phyloP scores from a whole-genome alignment of 371 early-diverging fungal species.

The Saksenaea vasiformis region DNA sequence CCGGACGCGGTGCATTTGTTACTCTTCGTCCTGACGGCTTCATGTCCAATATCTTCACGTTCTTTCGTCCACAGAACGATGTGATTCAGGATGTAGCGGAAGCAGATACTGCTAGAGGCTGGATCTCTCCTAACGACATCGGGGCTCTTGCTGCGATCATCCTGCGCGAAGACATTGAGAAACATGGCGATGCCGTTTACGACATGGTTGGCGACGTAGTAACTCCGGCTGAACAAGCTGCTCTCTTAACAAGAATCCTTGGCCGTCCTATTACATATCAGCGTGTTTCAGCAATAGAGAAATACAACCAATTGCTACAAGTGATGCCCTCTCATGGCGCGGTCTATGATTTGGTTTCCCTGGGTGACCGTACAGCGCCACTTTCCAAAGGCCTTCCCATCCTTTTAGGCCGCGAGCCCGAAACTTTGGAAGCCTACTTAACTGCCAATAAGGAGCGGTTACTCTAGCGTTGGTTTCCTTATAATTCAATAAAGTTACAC shows the following conservation, averaged over 20 bases:
- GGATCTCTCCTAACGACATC: slow-evolving; percentile 21
- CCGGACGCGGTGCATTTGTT: slow-evolving; percentile 21
- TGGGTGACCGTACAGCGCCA: background rate
- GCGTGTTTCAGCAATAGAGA: background rate
- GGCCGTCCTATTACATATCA: slow-evolving; percentile 2
- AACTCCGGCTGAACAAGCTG: background rate
- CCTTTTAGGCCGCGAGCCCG: background rate
- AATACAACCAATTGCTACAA: background rate
- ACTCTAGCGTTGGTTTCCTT: no score
- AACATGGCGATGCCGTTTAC: slow-evolving; percentile 19
- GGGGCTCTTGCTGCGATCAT: slow-evolving; percentile 13
- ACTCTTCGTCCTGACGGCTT: slow-evolving; percentile 37
- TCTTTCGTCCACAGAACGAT: background rate
- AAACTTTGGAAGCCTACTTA: slow-evolving; percentile 9
- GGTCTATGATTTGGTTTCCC: background rate
- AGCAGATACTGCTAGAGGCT: slow-evolving; percentile 3
- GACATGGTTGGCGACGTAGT: slow-evolving; percentile 13
- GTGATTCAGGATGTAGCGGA: slow-evolving; percentile 5
- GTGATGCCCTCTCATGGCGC: background rate
- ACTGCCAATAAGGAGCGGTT: background rate
- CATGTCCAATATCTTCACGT: slow-evolving; percentile 27
- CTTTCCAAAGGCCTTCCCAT: background rate
- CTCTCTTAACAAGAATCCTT: background rate
- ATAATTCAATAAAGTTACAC: no score
- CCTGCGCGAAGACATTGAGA: slow-evolving; percentile 18